Evolutionary conservation across 2,329 filamentous ascomycete genomes (phyloP).

Genomic region (Didymella keratinophila): DNA sequence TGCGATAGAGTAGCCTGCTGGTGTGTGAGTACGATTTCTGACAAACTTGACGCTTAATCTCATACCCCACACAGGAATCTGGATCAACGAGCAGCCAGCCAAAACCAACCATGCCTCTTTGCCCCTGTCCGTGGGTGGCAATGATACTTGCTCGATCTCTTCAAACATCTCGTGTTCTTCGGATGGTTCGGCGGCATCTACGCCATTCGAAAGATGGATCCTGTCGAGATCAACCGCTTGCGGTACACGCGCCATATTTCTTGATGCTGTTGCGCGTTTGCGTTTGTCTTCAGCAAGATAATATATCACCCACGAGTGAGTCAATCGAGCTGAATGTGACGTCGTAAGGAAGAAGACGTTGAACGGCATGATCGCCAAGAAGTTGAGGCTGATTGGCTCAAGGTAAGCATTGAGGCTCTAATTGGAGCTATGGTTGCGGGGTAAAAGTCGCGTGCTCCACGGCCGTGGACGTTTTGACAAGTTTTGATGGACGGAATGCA

Average conservation of each 20-base stretch:
- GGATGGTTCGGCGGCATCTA: neutral
- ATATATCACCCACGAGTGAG: neutral
- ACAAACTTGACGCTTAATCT: neutral
- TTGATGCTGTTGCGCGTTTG: neutral
- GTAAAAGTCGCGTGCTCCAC: constrained; percentile 9
- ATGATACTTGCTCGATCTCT: constrained; percentile 27
- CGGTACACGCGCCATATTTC: constrained; percentile 1
- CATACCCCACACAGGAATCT: constrained; percentile 36
- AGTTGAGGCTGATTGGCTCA: constrained; percentile 15
- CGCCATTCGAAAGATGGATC: neutral
- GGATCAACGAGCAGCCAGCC: constrained; percentile 33
- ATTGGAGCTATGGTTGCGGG: constrained; percentile 10
- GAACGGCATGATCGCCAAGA: constrained; percentile 10
- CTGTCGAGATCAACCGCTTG: constrained; percentile 9
- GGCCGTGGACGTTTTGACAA: constrained; percentile 6
- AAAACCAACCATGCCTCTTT: constrained; percentile 34
- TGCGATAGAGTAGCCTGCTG: constrained; percentile 27
- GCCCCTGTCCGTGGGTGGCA: constrained; percentile 31
- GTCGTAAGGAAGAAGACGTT: neutral
- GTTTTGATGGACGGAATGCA: neutral
- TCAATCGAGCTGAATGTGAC: neutral
- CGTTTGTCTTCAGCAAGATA: neutral
- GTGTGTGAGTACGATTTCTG: constrained; percentile 14
- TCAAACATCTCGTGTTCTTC: constrained; percentile 11
- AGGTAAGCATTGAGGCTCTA: constrained; percentile 6